Conservation (phyloP, 495 filamentous ascomycete species). For the Aspergillus coremiiformis region DNA sequence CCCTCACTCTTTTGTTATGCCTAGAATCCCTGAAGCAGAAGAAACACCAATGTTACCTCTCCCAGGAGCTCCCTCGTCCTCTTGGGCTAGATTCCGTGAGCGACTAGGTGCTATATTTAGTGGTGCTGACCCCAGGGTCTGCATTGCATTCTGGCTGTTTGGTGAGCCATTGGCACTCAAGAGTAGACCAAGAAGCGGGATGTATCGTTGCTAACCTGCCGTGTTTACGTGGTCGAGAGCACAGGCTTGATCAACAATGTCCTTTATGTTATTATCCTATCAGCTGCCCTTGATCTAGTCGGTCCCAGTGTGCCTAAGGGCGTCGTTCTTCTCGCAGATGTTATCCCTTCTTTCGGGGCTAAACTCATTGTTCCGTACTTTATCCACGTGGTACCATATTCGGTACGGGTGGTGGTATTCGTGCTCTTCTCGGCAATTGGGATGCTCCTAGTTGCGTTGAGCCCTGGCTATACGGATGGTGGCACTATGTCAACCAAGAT, state of each 20-base stretch:
- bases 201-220: background rate
- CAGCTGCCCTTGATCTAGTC: slow-evolving; percentile 92
- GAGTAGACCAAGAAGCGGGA: background rate
- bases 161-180: slow-evolving; percentile 46
- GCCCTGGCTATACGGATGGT: slow-evolving; percentile 52
- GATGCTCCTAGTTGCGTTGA: slow-evolving; percentile 83
- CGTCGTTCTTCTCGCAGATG: slow-evolving; percentile 86
- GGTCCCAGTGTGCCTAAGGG: slow-evolving; percentile 78
- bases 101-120: slow-evolving; percentile 56
- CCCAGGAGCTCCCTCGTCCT: slow-evolving; percentile 65
- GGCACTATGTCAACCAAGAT: slow-evolving; percentile 65
- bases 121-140: slow-evolving; percentile 63
- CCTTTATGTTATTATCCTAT: slow-evolving; percentile 94
- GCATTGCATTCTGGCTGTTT: slow-evolving; percentile 86
- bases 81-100: slow-evolving; percentile 61
- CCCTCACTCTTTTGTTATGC: slow-evolving; percentile 14
- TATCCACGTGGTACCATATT: slow-evolving; percentile 80
- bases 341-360: slow-evolving; percentile 78
- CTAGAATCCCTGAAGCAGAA: slow-evolving; percentile 12
- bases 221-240: background rate
- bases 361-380: slow-evolving; percentile 91
- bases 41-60: slow-evolving; percentile 50
- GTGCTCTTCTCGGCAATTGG: slow-evolving; percentile 63
- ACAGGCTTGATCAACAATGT: slow-evolving; percentile 96
- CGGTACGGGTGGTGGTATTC: slow-evolving; percentile 63